Evolutionary conservation across 306 rosid genomes (phyloP), one percentile per base, ranked within the genome.

Genomic region (Cucurbita maxima): DNA sequence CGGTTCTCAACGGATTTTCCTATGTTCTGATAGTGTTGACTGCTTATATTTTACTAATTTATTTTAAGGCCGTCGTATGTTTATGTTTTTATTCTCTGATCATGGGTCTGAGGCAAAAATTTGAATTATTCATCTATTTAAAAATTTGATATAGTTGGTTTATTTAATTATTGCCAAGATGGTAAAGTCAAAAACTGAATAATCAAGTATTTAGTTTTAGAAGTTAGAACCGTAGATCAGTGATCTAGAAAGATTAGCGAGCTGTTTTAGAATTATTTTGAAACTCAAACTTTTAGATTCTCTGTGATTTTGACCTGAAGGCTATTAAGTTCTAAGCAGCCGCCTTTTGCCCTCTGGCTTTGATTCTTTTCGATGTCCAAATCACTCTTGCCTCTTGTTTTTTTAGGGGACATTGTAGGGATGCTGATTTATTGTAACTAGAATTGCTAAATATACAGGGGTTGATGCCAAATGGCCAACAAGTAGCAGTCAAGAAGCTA

Each of bases 401-500:
- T 5, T 74, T 58, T 57, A 58, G 43, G 43, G 43, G 19, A 58
- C 1, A 15, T 15, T 25, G 5, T 41, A 45, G 56, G 51, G 70
- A 30, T 9, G 50, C 30, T 45, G 54, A 16, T 47, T 57, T 41
- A 16, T 25, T 58, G 55, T 20, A 14, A 6, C 14, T 34, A 14
- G 50, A 71, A 71, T 36, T 58, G 69, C 20, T 18, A 74, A 44
- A 56, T 41, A 6, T 83, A 66, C 86, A 92, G 96, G 98, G 98
- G 15, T 73, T 90, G 86, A 60, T 90, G 96, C 96, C 96, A 67
- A 90, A 83, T 84, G 92, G 96, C 58, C 88, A 88, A 83, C 86
- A 88, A 86, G 75, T 92, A n/a, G 98, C 98, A 10, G 88, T 92
- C 63, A 92, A 92, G 86, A 92, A 85, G 82, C 87, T 92, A 3